Evolutionary conservation across 352 stramenopile species (phyloP), one percentile per base, ranked within the genome.

Genomic region (Pythium volutum): DNA sequence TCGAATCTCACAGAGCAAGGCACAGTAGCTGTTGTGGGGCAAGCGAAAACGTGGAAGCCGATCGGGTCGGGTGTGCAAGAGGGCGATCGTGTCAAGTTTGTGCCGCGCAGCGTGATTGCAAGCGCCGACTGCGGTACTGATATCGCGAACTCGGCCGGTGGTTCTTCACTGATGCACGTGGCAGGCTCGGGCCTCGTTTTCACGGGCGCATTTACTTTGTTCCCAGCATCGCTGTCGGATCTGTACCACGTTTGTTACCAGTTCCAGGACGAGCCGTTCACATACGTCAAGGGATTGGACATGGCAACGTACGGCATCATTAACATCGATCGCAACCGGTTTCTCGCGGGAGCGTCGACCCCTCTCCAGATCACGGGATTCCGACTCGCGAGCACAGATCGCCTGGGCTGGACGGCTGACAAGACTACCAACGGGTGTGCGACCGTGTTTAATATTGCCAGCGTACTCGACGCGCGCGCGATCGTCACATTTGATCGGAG

Each of bases 201-300:
- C 45, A 63, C 65, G 2, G 77, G 79, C 0, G 70, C 42, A 0
- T 75, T 88, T 25, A 74, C 62, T 0, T 42, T 62, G 3, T 82
- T 76, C 25, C 81, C 81, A 14, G 34, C 58, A 3, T 71, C 77
- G 0, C 65, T 62, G 0, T 72, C 55, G 10, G 79, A 88, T 36
- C 46, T 79, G 6, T 90, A 88, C 56, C 75, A 81, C 18, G n/a
- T 88, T 31, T 90, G 81, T 61, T 90, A 90, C 49, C 65, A 75
- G n/a, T 90, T 90, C 25, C 77, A 87, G 52, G 72, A 85, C 36
- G 81, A 90, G 3, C 77, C 78, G 4, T 88, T 73, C 53, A 71
- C 78, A 10, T 84, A 81, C 36, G 59, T 88, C 15, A 64, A 67
- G 10, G 70, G 59, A 1, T 62, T 85, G 8, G 73, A 70, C 4